A percentile compares a stretch with the other conserved stretches of the same genome.
Conservation (phyloP, 2,329 filamentous ascomycete species). For the Trichophyton verrucosum region DNA sequence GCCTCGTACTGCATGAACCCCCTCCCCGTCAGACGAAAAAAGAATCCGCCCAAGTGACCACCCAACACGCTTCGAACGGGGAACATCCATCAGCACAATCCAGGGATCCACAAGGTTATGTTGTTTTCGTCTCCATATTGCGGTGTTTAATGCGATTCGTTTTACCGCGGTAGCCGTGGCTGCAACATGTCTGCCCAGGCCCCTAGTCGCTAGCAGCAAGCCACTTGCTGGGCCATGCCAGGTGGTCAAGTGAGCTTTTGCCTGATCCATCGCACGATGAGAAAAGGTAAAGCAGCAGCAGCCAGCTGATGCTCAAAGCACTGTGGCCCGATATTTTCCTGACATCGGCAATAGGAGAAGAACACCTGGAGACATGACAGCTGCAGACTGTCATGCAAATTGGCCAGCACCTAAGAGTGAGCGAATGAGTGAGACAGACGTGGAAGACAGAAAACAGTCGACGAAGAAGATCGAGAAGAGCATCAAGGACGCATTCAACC, state of each 20-base stretch:
- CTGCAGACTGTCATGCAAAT: neutral
- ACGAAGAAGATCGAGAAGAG: neutral
- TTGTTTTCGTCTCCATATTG: neutral
- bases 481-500: neutral
- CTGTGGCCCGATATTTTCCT: neutral
- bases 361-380: neutral
- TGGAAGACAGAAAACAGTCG: neutral
- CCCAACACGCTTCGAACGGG: neutral
- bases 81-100: neutral
- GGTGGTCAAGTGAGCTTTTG: slow-evolving; percentile 1
- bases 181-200: neutral
- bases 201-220: neutral
- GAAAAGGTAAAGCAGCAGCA: neutral
- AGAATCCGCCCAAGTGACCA: neutral
- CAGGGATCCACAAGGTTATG: neutral
- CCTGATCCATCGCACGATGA: neutral
- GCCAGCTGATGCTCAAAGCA: neutral
- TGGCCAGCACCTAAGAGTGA: neutral
- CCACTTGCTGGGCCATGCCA: neutral
- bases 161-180: slow-evolving; percentile 1
- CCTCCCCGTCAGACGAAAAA: neutral
- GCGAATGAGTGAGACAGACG: neutral
- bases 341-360: neutral
- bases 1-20: neutral
- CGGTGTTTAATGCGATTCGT: neutral